These are phyloP conservation scores for Benincasa hispida DNA, from an alignment of 306 rosid genomes.

Conservation along the genomic window DNA sequence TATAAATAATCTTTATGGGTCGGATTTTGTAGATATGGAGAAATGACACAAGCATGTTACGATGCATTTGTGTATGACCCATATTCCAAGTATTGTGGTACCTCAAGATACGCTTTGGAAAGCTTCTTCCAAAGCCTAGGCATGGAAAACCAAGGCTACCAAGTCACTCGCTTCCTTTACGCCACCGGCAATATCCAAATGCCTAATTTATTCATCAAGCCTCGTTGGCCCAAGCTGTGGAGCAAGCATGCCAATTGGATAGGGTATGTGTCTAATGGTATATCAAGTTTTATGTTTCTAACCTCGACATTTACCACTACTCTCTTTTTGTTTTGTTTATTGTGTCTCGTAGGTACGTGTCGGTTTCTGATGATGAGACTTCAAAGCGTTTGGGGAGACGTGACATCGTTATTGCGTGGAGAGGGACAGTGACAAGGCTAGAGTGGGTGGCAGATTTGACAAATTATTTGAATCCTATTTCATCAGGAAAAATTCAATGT, in stretches of 20 bases:
- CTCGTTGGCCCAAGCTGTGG: slow-evolving; percentile 72
- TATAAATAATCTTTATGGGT: too few relatives aligned
- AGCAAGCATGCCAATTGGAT: slow-evolving; percentile 72
- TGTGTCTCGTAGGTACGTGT: neutral
- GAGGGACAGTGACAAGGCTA: slow-evolving; percentile 59
- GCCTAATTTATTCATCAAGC: slow-evolving; percentile 57
- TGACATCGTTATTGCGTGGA: slow-evolving; percentile 57
- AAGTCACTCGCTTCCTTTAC: slow-evolving; percentile 53
- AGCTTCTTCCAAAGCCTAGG: slow-evolving; percentile 28
- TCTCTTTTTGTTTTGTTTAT: too few relatives aligned
- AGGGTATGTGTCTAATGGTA: slow-evolving; percentile 16
- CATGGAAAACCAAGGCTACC: slow-evolving; percentile 26
- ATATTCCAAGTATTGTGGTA: slow-evolving; percentile 68
- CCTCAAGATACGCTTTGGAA: slow-evolving; percentile 39
- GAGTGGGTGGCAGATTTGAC: slow-evolving; percentile 62
- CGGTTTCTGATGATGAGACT: slow-evolving; percentile 17
- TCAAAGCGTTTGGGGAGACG: slow-evolving; percentile 40
- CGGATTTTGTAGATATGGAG: slow-evolving; percentile 14
- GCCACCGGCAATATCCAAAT: slow-evolving; percentile 58
- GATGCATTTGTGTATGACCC: slow-evolving; percentile 81
- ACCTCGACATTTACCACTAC: too few relatives aligned
- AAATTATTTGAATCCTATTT: slow-evolving; percentile 41
- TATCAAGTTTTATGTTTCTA: too few relatives aligned
- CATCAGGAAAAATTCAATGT: slow-evolving; percentile 24
- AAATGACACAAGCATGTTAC: slow-evolving; percentile 82